Evolutionary conservation across 1,284 basidiomycete genomes (phyloP), one percentile per base, ranked within the genome.

Genomic region (Rhodofomes roseus): DNA sequence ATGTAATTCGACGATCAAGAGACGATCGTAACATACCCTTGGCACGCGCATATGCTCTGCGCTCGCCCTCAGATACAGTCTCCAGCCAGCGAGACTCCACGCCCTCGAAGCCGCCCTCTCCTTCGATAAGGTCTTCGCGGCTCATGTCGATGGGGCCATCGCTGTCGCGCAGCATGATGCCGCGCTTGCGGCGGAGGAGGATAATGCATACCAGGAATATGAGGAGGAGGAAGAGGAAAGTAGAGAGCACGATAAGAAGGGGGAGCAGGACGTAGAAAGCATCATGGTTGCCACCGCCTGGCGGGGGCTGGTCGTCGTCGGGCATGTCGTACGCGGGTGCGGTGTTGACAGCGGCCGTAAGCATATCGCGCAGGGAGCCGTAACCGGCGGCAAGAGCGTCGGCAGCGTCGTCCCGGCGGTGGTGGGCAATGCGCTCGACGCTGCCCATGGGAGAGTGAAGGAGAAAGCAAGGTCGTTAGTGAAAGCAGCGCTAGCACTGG

Each of bases 61-160:
- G 81, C 23, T 83, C 81, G 29, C 76, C 73, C 61, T 96, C 93
- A 56, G 84, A 77, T 34, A 89, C 89, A 20, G 79, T 84, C 76
- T 98, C 95, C 54, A 98, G 81, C 97, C 97, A 99, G 66, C 95
- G 84, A 69, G 87, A 79, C 77, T 98, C 96, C 37, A 98, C 82
- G 57, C 89, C 91, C 51, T 95, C 93, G 61, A 97, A 89, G 25
- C 95, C 95, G 44, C 95, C 95, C 62, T 96, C 93, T 6, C 90
- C 91, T 56, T 95, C 90, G 50, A 93, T 83, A 60, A 93, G 84
- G 62, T 96, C 93, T 66, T 96, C 93, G 57, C 93, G 84, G 67
- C 87, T 91, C 78, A 99, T 87, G 76, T 99, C 96, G 55, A 96
- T 81, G 2, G 97, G 97, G 31, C 96, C 95, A 69, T 96, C 94